Percentiles rank a stretch among this genome's conserved stretches.
phyloP scores from a whole-genome alignment of 2,329 filamentous ascomycete species.

The Rutstroemia sp. region DNA sequence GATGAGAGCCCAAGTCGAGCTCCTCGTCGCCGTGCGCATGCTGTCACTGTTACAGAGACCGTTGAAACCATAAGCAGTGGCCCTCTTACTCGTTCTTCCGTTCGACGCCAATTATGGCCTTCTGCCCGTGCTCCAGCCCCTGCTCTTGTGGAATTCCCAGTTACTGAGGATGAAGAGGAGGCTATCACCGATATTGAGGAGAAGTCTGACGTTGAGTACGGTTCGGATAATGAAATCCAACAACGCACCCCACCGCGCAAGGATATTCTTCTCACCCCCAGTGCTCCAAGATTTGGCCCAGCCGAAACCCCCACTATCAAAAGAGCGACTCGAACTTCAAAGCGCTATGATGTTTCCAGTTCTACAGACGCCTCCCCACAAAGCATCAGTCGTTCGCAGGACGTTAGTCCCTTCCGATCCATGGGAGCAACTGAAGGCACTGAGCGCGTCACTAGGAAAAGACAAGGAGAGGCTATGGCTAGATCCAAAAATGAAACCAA shows the following conservation, averaged over 20 bases:
- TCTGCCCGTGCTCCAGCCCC: conserved; percentile 36
- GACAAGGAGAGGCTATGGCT: conserved; percentile 33
- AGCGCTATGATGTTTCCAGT: conserved; percentile 32
- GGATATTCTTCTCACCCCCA: conserved; percentile 41
- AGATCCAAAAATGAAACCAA: conserved; percentile 20
- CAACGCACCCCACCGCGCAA: conserved; percentile 11
- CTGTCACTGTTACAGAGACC: conserved; percentile 30
- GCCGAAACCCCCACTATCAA: conserved; percentile 56
- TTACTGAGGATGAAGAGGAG: conserved; percentile 49
- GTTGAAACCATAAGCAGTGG: conserved; percentile 30
- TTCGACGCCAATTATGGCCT: conserved; percentile 6
- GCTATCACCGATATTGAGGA: conserved; percentile 43
- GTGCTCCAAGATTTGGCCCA: conserved; percentile 48
- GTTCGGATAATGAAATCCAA: conserved; percentile 2
- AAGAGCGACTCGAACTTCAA: conserved; percentile 49
- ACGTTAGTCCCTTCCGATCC: conserved; percentile 49
- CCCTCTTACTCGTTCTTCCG: conserved; percentile 52
- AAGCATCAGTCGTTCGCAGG: conserved; percentile 10
- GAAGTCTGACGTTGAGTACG: conserved; percentile 5
- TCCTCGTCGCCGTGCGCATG: conserved; percentile 21
- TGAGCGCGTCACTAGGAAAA: conserved; percentile 37
- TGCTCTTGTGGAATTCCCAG: conserved; percentile 49
- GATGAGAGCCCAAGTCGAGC: conserved; percentile 6
- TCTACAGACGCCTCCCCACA: conserved; percentile 23
- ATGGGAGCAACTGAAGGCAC: conserved; percentile 45